Evolutionary conservation across 2,329 filamentous ascomycete genomes (phyloP).

Genomic region (Tolypocladium paradoxum): DNA sequence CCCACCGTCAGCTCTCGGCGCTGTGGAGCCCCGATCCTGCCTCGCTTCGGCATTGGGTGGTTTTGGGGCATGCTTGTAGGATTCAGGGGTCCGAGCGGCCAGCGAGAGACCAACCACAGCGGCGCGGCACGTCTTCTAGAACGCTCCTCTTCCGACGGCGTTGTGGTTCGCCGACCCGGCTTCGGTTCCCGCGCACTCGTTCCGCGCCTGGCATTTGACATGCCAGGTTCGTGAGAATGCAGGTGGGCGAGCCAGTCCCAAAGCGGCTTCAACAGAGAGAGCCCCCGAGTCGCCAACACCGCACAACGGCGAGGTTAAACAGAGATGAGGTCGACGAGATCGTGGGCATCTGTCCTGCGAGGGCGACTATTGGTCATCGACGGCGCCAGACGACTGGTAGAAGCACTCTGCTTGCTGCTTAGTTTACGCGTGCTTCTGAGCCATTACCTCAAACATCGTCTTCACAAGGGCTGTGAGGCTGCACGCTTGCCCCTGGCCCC

Average conservation of each 20-base stretch:
- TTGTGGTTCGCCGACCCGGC: not conserved
- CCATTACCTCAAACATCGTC: not conserved
- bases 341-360: not conserved
- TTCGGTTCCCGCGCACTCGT: not conserved
- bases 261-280: not conserved
- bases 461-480: not conserved
- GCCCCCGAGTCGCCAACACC: not conserved
- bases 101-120: not conserved
- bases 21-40: not conserved
- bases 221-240: not conserved
- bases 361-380: no score
- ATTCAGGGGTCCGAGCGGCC: no score
- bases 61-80: no score
- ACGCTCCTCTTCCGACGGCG: not conserved
- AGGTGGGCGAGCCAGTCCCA: not conserved
- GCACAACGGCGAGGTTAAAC: no score
- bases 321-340: not conserved
- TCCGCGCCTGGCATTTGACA: not conserved
- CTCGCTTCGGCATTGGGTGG: not conserved
- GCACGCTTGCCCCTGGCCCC: not conserved
- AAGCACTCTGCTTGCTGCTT: not conserved
- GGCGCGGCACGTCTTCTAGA: not conserved
- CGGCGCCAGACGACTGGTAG: not conserved
- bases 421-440: not conserved
- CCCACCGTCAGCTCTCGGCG: no score